A percentile compares a stretch with the other conserved stretches of the same genome.
Conservation (phyloP, 345 rosid genomes). For the Cochlearia excelsa region DNA sequence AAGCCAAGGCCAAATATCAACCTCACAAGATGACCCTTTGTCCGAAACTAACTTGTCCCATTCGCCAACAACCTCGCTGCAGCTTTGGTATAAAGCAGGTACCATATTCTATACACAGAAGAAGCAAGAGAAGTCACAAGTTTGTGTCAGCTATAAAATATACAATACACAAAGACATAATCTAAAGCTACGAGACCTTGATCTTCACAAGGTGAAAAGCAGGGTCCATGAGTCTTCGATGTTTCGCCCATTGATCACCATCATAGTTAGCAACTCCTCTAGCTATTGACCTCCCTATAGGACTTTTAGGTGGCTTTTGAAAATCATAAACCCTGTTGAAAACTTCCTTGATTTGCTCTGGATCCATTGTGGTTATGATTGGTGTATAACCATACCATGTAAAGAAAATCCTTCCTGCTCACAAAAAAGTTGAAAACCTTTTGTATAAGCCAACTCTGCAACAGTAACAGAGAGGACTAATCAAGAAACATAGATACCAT, state of each 20-base stretch:
- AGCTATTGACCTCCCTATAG: conserved; percentile 17
- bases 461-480: too few relatives aligned
- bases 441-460: not conserved
- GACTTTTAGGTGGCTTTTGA: conserved; percentile 24
- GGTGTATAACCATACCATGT: conserved; percentile 48
- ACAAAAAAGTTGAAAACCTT: not conserved
- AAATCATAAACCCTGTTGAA: conserved; percentile 38
- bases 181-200: conserved; percentile 25
- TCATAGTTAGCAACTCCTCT: conserved; percentile 24
- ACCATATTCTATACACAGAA: conserved; percentile 28
- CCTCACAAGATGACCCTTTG: conserved; percentile 29
- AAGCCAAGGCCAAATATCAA: conserved; percentile 45
- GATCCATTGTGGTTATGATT: conserved; percentile 40
- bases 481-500: conserved; percentile 22
- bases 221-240: conserved; percentile 41
- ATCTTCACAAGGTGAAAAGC: conserved; percentile 48
- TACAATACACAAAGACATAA: not conserved
- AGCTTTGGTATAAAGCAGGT: conserved; percentile 38
- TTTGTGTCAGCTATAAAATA: not conserved
- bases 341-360: conserved; percentile 41
- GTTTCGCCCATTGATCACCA: conserved; percentile 46
- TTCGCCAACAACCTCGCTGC: conserved; percentile 29
- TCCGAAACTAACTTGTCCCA: conserved; percentile 30
- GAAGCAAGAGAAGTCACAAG: not conserved
- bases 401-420: conserved; percentile 42